These are phyloP conservation scores for Firmiana major DNA, from an alignment of 345 rosid genomes.

Conservation along the genomic window DNA sequence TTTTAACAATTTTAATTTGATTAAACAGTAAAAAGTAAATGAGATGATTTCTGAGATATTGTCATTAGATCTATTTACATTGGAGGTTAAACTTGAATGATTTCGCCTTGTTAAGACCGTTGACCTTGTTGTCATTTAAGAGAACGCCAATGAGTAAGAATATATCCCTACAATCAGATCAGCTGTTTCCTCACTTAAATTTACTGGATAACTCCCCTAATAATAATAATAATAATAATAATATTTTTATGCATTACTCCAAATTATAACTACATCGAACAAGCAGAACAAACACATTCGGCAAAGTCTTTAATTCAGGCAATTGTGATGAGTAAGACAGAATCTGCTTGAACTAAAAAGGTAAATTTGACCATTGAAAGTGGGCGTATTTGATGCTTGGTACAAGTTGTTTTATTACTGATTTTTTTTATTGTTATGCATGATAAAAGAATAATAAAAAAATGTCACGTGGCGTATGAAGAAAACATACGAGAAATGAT, in stretches of 20 bases:
- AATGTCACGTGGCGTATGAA: too few relatives aligned
- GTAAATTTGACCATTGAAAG: slow-evolving; percentile 4
- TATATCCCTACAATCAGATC: neutral
- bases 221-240: too few relatives aligned
- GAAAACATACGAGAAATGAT: too few relatives aligned
- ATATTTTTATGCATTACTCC: neutral
- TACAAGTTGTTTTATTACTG: neutral
- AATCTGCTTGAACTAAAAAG: slow-evolving; percentile 28
- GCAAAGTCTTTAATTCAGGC: slow-evolving; percentile 85
- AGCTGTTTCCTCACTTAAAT: neutral
- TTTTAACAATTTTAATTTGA: too few relatives aligned
- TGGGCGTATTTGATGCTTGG: neutral
- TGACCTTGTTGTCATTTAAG: neutral
- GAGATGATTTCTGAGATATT: too few relatives aligned
- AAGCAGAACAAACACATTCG: slow-evolving; percentile 67
- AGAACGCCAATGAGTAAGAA: neutral
- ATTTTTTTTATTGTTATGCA: neutral
- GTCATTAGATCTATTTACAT: neutral
- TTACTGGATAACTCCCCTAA: neutral
- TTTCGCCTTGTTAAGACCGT: neutral
- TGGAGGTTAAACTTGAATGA: neutral
- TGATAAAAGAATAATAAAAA: too few relatives aligned
- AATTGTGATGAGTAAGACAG: slow-evolving; percentile 63
- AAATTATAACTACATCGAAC: neutral
- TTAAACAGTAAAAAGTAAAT: too few relatives aligned